Base-by-base conservation (phyloP, 2,329 filamentous ascomycete species). In the Monosporascus sp. region DNA sequence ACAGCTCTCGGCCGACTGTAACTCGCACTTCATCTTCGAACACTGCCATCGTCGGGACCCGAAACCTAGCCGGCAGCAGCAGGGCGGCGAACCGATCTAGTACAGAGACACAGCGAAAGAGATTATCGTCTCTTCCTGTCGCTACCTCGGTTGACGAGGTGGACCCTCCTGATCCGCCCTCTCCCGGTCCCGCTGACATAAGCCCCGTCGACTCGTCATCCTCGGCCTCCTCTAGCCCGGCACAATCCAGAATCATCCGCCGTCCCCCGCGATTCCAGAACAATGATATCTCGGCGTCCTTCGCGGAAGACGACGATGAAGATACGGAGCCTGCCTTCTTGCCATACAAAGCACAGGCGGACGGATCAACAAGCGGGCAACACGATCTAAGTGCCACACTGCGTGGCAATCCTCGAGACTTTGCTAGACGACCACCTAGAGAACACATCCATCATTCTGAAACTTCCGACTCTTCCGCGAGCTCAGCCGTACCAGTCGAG, bases 391-490 rank as follows among this genome's bases (percentile, higher is more conserved):
- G 73, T 37, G 81, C 80, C 20, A 84, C 80, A 1, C 65, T 84
- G 26, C 73, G 74, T 38, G 79, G 74, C 18, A 74, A 79, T 48
- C 66, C 68, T 8, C 70, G 69, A 22, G 66, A 70, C 22, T 58
- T 65, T 17, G 65, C 64, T 1, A 71, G 72, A 41, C 63, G 67
- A 20, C 60, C 62, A 37, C 52, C 65, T 0, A 68, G 66, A 18
- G 69, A 71, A 3, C 64, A 66, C 7, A 64, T 70, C 3, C 72
- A 76, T 46, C 71, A 74, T 40, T 82, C 79, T 1, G 78, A 82
- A 53, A 84, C 80, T 2, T 85, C 81, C 0, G 82, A 88, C 60
- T 88, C 86, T 1, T 86, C 85, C 2, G 73, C 76, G 1, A 78
- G 79, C 55, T 85, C 81, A 20, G 72, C 72, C 2, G 72, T 77